Evolutionary conservation across 169 alveolate species (phyloP), one percentile per base, ranked within the genome.

Genomic region (Toxoplasma gondii): DNA sequence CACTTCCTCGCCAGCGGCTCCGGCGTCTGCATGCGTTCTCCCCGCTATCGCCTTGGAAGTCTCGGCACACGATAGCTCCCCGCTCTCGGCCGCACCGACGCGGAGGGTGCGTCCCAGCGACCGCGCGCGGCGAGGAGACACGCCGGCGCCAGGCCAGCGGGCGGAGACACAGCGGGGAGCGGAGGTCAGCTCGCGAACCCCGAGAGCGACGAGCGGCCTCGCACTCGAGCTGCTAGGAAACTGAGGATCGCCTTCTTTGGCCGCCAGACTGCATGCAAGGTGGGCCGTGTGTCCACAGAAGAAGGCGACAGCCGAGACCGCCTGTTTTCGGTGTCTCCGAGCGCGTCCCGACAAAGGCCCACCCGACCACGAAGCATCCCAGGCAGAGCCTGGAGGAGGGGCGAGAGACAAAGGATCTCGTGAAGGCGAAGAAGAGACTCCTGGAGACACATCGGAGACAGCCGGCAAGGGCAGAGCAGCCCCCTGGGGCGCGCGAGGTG

Each of bases 261-360:
- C 86, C n/a, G 86, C 86, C 44, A 78, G 4, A n/a, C 39, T 10
- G 24, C 86, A 78, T 27, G 22, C 86, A 10, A n/a, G 39, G n/a
- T 78, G 86, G 29, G 86, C 86, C 22, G 86, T 36, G n/a, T 78
- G 86, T 19, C 86, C 86, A n/a, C 86, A 78, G 45, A 36, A 78
- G 22, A 78, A 78, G 9, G 43, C 86, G 43, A 78, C 86, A 19
- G 45, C 45, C 22, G 86, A 41, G 9, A n/a, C 22, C 12, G 86
- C 39, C 22, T 4, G 24, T 4, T 64, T 27, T 31, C n/a, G 34
- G n/a, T 1, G 34, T 22, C 74, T 27, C 31, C n/a, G 31, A 4
- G 74, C 74, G 74, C n/a, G n/a, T 16, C n/a, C 74, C 74, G 74
- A 27, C 9, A 4, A 16, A 31, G 74, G n/a, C n/a, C n/a, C n/a